phyloP scores from a whole-genome alignment of 306 rosid species.

The Ormosia emarginata region DNA sequence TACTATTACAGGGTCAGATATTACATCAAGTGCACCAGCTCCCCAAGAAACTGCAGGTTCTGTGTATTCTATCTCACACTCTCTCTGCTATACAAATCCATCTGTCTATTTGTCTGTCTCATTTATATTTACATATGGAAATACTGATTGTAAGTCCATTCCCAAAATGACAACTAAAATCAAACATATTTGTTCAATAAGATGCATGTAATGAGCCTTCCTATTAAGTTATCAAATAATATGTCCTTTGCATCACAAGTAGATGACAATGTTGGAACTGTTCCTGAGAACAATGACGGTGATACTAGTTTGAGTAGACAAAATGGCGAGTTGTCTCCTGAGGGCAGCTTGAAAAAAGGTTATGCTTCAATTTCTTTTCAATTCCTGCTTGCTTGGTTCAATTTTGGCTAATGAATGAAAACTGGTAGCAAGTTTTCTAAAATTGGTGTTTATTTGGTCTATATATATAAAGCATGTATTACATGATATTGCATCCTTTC shows the following conservation, averaged over 20 bases:
- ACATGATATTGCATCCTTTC: neutral
- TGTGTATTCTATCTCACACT: constrained; percentile 2
- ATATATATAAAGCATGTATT: neutral
- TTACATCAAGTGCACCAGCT: constrained; percentile 26
- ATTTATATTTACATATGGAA: constrained; percentile 7
- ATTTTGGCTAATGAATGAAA: constrained; percentile 9
- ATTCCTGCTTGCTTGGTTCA: constrained; percentile 13
- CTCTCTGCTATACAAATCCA: neutral
- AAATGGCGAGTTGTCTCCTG: constrained; percentile 27
- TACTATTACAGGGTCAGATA: constrained; percentile 43
- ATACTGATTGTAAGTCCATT: neutral
- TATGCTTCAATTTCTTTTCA: constrained; percentile 19
- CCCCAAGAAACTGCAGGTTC: constrained; percentile 48
- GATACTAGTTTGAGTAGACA: constrained; percentile 32
- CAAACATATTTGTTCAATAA: neutral
- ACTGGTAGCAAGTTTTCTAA: neutral
- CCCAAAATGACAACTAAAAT: neutral
- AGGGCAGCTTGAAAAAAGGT: constrained; percentile 45
- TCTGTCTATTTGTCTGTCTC: neutral
- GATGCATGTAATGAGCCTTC: constrained; percentile 12
- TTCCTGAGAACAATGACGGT: constrained; percentile 28
- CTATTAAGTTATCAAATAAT: constrained; percentile 16
- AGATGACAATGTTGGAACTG: constrained; percentile 32
- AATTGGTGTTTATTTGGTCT: neutral
- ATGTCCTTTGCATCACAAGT: constrained; percentile 32